Evolutionary conservation across 306 rosid genomes (phyloP), one percentile per base, ranked within the genome.

Genomic region (Inga laurina): DNA sequence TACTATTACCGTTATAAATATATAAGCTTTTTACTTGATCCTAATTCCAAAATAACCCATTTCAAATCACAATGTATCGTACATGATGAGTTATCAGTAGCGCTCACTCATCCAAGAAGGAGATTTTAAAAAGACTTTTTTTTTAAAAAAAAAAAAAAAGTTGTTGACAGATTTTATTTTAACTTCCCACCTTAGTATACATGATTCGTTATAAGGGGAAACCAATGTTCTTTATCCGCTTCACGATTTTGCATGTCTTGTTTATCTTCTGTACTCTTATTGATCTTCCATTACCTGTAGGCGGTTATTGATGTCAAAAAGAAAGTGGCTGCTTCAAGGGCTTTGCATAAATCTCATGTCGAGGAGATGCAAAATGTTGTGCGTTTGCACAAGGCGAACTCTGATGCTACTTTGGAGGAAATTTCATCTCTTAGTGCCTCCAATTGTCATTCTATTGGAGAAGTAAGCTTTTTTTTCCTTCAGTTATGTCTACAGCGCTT

Each of bases 361-460:
- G 97, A 97, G 87, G 97, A 91, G 34, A 84, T 90, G 81, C 95
- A 94, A 88, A 97, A 97, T 86, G 97, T 94, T 75, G 98, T 97
- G 78, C 92, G 93, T 77, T 91, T 97, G 88, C 98, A 94, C 86
- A 88, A 82, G 86, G 93, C 99, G 2, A 76, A 74, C 86, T 94
- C 97, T 27, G 87, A 92, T 87, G 95, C 97, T 85, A 80, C 86
- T 49, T 83, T 97, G 61, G 95, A 89, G 82, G 97, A 97, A 82
- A 74, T 97, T 70, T 84, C 90, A 34, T 90, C 93, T 69, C 84
- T 88, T 84, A 85, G 88, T 82, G 87, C 97, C n/a, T 87, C 91
- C 74, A 90, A 86, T 72, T 82, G 89, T 39, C 86, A 86, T 27
- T 92, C 94, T 84, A 78, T 91, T 73, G 93, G 91, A 90, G 89